Conservation (phyloP, 441 rosid species). For the Pelargonium exstipulatum region DNA sequence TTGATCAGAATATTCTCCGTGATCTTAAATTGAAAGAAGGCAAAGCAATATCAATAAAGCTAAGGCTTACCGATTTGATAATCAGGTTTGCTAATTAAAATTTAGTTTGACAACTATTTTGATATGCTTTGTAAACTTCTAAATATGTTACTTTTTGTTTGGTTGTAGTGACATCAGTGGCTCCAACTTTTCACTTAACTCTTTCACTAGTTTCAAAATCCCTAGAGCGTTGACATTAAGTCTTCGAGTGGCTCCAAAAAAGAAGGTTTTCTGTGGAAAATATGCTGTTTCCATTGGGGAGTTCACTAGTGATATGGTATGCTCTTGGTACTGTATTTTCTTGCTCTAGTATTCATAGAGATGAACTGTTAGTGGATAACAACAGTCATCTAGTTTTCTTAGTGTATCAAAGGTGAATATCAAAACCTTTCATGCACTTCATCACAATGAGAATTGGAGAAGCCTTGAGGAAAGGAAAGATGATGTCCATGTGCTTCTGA, state of each 20-base stretch:
- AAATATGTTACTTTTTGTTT: slow-evolving; percentile 12
- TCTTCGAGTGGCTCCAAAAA: slow-evolving; percentile 19
- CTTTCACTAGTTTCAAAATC: slow-evolving; percentile 32
- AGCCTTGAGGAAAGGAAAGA: slow-evolving; percentile 11
- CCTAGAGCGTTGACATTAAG: slow-evolving; percentile 32
- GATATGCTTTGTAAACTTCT: background rate
- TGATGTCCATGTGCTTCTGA: slow-evolving; percentile 14
- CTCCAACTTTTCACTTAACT: slow-evolving; percentile 35
- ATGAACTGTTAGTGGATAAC: background rate
- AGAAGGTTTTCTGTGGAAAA: slow-evolving; percentile 55
- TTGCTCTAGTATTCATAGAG: background rate
- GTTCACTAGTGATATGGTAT: slow-evolving; percentile 57
- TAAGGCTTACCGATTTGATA: slow-evolving; percentile 43
- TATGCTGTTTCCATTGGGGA: slow-evolving; percentile 63
- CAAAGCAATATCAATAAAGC: slow-evolving; percentile 44
- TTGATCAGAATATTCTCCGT: slow-evolving; percentile 50
- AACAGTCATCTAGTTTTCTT: background rate
- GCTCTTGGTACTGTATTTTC: slow-evolving; percentile 5
- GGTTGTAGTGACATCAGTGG: slow-evolving; percentile 45
- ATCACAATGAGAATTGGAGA: background rate
- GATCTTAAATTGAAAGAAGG: slow-evolving; percentile 65
- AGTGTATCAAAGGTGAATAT: background rate
- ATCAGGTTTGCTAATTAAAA: slow-evolving; percentile 32
- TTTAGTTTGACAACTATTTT: slow-evolving; percentile 8
- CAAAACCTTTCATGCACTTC: background rate